Base-by-base conservation (phyloP, 352 stramenopile species). In the Plasmopara viticola region DNA sequence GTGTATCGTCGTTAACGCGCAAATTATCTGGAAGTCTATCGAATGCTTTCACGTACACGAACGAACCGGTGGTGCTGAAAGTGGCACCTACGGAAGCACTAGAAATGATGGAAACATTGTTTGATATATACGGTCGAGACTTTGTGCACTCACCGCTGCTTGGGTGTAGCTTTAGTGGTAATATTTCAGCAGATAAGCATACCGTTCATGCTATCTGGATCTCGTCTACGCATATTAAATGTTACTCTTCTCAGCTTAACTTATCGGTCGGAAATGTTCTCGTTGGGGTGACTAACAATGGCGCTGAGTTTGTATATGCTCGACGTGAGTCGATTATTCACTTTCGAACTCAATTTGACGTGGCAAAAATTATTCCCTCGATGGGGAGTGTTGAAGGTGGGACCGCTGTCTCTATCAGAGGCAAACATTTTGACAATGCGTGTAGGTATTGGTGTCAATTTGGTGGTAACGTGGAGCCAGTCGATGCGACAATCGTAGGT, bases 371-470 rank as follows among this genome's bases (percentile, higher is more conserved):
- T 9, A 75, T 78, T 28, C 85, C 85, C 3, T 57, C 50, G 1
- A 57, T 53, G 6, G 84, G 77, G 2, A 62, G 62, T 15, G 42
- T 66, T 1, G 48, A 55, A 28, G 85, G 85, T 7, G 80, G 78
- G 5, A 92, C 84, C 0, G 48, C 56, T 28, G 59, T 94, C 18
- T 62, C 51, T 2, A 48, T 95, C 12, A 67, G 46, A 9, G 82
- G 78, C 2, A 86, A 76, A n/a, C 38, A 56, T 40, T 92, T 93
- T 28, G 57, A 61, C 12, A 6, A 20, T 20, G 44, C 35, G 0
- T 18, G 47, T 9, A 58, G 57, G 41, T 65, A 89, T 12, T 81
- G 66, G 66, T 94, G 82, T 51, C 63, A 66, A n/a, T 95, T 94
- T 46, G 80, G 83, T 9, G 51, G 72, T 2, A 42, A 35, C 18